Conservation (phyloP, 306 rosid genomes). For the Aeschynomene evenia region DNA sequence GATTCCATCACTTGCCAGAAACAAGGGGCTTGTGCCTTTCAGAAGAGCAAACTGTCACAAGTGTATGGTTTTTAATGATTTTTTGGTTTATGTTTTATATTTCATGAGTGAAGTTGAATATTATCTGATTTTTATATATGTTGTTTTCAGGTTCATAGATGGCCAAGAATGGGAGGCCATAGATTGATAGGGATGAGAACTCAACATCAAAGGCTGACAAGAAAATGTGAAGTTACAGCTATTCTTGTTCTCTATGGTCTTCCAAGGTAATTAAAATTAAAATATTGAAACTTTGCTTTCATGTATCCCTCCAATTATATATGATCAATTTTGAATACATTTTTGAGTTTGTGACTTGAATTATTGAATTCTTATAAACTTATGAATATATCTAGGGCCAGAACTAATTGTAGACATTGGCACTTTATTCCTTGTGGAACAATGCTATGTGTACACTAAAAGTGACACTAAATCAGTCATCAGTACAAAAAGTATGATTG, state of each 20-base stretch:
- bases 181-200: slow-evolving; percentile 52
- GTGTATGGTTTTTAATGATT: slow-evolving; percentile 48
- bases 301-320: background rate
- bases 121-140: slow-evolving; percentile 5
- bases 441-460: too few relatives aligned
- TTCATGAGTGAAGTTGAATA: background rate
- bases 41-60: slow-evolving; percentile 87
- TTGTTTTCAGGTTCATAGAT: slow-evolving; percentile 38
- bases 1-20: slow-evolving; percentile 94
- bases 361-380: background rate
- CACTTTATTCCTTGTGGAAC: slow-evolving; percentile 1
- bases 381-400: background rate
- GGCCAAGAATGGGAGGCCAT: slow-evolving; percentile 40
- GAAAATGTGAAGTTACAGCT: slow-evolving; percentile 92
- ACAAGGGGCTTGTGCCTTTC: slow-evolving; percentile 95
- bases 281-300: background rate
- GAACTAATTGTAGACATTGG: slow-evolving; percentile 2
- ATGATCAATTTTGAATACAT: background rate
- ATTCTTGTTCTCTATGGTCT: slow-evolving; percentile 97
- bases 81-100: background rate
- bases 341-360: background rate
- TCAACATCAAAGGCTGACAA: slow-evolving; percentile 66
- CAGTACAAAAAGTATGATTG: too few relatives aligned
- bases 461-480: too few relatives aligned
- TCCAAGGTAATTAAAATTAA: slow-evolving; percentile 63